These are phyloP conservation scores for Magnolia changhungtana DNA, from an alignment of 164 flowering plant genomes.

Conservation along the genomic window DNA sequence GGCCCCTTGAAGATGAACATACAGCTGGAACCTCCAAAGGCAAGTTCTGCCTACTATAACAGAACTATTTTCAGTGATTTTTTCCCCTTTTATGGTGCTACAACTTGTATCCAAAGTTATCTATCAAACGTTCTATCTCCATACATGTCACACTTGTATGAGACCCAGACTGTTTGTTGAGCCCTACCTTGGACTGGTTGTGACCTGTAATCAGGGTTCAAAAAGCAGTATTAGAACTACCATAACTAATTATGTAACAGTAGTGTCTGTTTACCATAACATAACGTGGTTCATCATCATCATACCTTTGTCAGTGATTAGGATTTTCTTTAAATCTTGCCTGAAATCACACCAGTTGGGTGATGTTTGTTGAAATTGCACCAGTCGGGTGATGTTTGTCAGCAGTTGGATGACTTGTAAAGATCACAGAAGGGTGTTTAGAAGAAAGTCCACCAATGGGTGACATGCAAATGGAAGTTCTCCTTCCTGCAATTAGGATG, in stretches of 20 bases:
- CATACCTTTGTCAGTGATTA: background rate
- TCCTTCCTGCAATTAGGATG: background rate
- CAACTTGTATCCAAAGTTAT: background rate
- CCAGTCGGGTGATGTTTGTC: background rate
- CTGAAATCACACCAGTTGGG: background rate
- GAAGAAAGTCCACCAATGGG: background rate
- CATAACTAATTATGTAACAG: too few relatives aligned
- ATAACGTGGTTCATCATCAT: background rate
- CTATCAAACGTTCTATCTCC: background rate
- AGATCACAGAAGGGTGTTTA: background rate
- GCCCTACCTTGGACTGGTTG: background rate
- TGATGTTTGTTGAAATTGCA: background rate
- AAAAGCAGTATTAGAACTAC: too few relatives aligned
- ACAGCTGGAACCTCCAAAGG: conserved; percentile 51
- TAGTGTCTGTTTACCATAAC: too few relatives aligned
- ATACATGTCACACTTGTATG: background rate
- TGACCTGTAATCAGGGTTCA: background rate
- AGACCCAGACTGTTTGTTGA: background rate
- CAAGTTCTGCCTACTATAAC: conserved; percentile 25
- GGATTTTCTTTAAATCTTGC: background rate
- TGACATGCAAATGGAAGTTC: background rate
- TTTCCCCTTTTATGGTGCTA: background rate
- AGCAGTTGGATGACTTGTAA: too few relatives aligned
- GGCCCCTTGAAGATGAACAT: conserved; percentile 61
- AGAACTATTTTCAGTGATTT: background rate